Evolutionary conservation across 2,329 filamentous ascomycete genomes (phyloP), one percentile per base, ranked within the genome.

Genomic region (Kalaharituber pfeilii): DNA sequence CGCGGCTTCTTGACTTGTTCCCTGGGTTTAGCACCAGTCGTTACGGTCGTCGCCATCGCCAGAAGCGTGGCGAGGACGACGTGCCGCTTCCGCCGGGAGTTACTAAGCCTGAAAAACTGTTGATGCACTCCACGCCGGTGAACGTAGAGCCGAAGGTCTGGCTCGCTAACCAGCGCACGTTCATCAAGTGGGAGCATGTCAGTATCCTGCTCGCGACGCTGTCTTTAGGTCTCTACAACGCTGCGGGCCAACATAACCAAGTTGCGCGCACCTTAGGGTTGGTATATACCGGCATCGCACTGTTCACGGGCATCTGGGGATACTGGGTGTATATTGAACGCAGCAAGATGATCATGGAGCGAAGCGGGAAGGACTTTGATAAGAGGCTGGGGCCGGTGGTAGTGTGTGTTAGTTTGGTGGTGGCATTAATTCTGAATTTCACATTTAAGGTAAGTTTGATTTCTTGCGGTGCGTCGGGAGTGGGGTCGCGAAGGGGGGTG

Each of bases 161-260:
- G 89, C 81, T 98, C 55, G 91, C 91, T 53, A 98, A 98, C 69
- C 89, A 98, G 71, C 82, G 91, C 58, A 98, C 91, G 0, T 98
- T 95, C 67, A 82, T 98, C 69, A 96, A 95, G 69, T 98, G 91
- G 91, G 86, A 96, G 72, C 88, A 96, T 68, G 87, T 98, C 64
- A 82, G 80, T 58, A 79, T 98, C 50, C 75, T 98, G 13, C 79
- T 98, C 24, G 88, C 87, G 33, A 81, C 82, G 22, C 71, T 98
- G 27, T 85, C 86, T 0, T 72, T 98, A 11, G 85, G 82, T 22
- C 72, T 98, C 26, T 95, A 89, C 71, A 89, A 94, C 62, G 86
- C 89, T 0, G 88, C 88, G 0, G 84, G 85, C 5, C 72, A 81
- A 62, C 65, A 73, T 55, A 86, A 93, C 67, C 72, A 73, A n/a